Conservation (phyloP, 768 basidiomycete genomes). For the Termitomyces sp. region DNA sequence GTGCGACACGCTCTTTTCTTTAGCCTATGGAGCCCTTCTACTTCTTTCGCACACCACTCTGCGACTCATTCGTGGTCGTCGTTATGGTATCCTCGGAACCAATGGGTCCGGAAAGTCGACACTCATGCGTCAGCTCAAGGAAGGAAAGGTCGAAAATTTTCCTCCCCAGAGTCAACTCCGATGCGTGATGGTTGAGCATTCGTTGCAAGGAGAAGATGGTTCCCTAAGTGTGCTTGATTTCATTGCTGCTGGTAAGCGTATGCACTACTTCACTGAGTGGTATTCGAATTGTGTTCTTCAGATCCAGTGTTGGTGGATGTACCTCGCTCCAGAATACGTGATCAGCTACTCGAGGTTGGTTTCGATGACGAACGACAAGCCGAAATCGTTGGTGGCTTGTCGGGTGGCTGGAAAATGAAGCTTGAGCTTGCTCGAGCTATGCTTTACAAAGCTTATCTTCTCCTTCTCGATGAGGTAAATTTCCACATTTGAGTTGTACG, state of each 20-base stretch:
- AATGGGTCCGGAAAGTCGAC: constrained; percentile 97
- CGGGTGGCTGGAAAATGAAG: constrained; percentile 99
- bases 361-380: constrained; percentile 85
- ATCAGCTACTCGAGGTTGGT: constrained; percentile 83
- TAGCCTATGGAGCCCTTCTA: constrained; percentile 92
- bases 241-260: constrained; percentile 69
- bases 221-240: constrained; percentile 84
- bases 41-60: constrained; percentile 93
- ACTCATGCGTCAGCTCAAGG: constrained; percentile 90
- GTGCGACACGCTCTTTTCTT: constrained; percentile 91
- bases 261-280: constrained; percentile 1
- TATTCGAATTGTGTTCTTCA: constrained; percentile 22
- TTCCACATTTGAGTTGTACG: background rate
- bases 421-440: constrained; percentile 94
- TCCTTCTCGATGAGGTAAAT: constrained; percentile 79
- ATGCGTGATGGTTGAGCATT: constrained; percentile 96
- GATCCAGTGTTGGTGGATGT: constrained; percentile 67
- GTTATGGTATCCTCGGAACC: constrained; percentile 95
- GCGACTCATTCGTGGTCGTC: constrained; percentile 82
- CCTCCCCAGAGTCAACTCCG: constrained; percentile 83
- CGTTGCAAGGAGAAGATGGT: constrained; percentile 90
- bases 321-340: constrained; percentile 68
- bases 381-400: constrained; percentile 84
- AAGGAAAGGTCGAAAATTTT: constrained; percentile 96
- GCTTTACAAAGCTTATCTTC: constrained; percentile 89